Base-by-base conservation (phyloP, 371 early-diverging fungal genomes). In the Rhizopus delemar region DNA sequence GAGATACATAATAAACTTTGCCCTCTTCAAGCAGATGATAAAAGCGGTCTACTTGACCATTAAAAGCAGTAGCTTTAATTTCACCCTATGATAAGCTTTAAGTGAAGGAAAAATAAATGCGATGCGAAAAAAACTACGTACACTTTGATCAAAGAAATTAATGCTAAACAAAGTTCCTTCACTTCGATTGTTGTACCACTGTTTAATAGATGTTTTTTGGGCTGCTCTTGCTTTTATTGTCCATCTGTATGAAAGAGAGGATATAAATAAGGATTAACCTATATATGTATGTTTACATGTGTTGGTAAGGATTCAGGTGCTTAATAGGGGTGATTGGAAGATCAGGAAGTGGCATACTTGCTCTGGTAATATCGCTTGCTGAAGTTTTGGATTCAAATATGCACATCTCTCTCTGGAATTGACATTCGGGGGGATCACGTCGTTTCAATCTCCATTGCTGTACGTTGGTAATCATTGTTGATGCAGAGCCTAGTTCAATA, bases 131-230 rank as follows among this genome's bases (percentile, higher is more conserved):
- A 22, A 22, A 22, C 22, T 6, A 15, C 7, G 3, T 12, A 90
- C 80, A 33, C 86, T 83, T 57, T 91, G 89, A 69, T 99, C 99
- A 33, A 91, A 77, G 46, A 98, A 75, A 13, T 87, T 89, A 49
- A 93, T 85, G 68, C 87, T 93, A 68, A 98, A 98, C 4, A 98
- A 83, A 59, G 87, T 89, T 12, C 99, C 99, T 36, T 89, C 87
- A n/a, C 90, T 90, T 12, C 81, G 75, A 8, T 71, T 72, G 68
- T 96, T 97, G 58, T 73, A 83, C 91, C 90, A 98, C 15, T 71
- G 74, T 57, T 84, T 87, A 59, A 98, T 89, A 4, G 89, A 88
- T 3, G 90, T 81, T 77, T 98, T 98, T 54, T 83, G 76, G 16
- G 89, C 83, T 13, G 93, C 91, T 35, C 94, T 86, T 0, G 93